phyloP scores from a whole-genome alignment of 441 rosid species.

The Hura crepitans region DNA sequence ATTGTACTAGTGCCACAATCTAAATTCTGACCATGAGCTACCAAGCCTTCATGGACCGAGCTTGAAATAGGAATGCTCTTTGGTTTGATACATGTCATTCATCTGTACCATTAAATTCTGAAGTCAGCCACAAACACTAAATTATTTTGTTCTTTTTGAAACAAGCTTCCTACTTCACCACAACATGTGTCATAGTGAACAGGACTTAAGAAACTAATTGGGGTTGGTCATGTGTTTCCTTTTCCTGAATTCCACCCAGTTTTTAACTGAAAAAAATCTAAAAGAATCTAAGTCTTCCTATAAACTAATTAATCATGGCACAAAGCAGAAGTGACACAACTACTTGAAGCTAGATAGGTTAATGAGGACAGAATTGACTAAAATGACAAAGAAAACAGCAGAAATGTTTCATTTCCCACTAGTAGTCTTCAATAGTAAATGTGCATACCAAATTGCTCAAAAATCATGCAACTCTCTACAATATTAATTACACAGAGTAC shows the following conservation, averaged over 20 bases:
- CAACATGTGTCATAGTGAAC: conserved; percentile 7
- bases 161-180: not conserved
- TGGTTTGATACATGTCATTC: conserved; percentile 44
- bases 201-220: not conserved
- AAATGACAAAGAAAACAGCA: not conserved
- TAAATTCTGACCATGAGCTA: conserved; percentile 50
- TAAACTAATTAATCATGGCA: not conserved
- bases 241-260: not conserved
- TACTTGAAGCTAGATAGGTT: not conserved
- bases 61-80: conserved; percentile 39
- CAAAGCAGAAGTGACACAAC: not conserved
- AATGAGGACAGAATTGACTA: not conserved
- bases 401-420: not conserved
- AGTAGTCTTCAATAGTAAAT: not conserved
- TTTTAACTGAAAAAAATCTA: conserved; percentile 1
- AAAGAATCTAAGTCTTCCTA: not conserved
- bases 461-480: not conserved
- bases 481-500: not conserved
- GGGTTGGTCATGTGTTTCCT: not conserved
- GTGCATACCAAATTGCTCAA: not conserved
- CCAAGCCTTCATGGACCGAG: conserved; percentile 40
- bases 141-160: no score
- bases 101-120: conserved; percentile 29
- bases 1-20: conserved; percentile 48
- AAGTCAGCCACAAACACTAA: conserved; percentile 9